Evolutionary conservation across 108 stramenopile species (phyloP).

Genomic region (Fragilaria crotonensis): DNA sequence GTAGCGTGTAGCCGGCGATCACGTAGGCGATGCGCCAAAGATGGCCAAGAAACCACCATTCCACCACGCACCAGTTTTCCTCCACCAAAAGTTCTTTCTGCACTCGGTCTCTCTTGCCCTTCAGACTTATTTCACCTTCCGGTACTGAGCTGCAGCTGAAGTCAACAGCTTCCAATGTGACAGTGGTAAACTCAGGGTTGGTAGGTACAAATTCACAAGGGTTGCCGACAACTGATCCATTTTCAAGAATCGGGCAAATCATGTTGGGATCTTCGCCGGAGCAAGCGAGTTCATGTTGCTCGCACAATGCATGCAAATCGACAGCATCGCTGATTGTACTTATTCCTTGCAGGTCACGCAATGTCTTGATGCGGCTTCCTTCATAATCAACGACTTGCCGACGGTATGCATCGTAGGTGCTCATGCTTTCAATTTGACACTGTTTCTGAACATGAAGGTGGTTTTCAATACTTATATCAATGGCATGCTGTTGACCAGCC

Average conservation of each 20-base stretch:
- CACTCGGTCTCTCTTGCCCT: neutral
- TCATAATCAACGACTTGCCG: neutral
- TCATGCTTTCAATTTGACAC: neutral
- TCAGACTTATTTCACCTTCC: neutral
- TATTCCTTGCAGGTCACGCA: neutral
- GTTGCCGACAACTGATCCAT: neutral
- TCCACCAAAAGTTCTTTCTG: neutral
- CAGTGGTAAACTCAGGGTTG: neutral
- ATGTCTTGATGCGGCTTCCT: neutral
- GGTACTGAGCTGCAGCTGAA: neutral
- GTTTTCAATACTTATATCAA: neutral
- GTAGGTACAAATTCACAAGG: neutral
- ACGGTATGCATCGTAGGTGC: neutral
- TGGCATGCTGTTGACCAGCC: neutral
- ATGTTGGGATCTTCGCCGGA: neutral
- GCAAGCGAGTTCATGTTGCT: neutral
- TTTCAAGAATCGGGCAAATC: neutral
- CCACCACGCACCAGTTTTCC: neutral
- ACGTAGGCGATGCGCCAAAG: neutral
- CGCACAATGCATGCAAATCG: neutral
- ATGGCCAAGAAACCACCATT: constrained; percentile 1
- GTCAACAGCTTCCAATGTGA: neutral
- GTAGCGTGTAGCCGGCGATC: neutral
- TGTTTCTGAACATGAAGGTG: neutral
- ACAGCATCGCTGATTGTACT: neutral